Percentiles rank a stretch among this genome's conserved stretches.
These are phyloP conservation scores for Polyporus tsugae DNA, from an alignment of 1,284 basidiomycete genomes.

Conservation along the genomic window DNA sequence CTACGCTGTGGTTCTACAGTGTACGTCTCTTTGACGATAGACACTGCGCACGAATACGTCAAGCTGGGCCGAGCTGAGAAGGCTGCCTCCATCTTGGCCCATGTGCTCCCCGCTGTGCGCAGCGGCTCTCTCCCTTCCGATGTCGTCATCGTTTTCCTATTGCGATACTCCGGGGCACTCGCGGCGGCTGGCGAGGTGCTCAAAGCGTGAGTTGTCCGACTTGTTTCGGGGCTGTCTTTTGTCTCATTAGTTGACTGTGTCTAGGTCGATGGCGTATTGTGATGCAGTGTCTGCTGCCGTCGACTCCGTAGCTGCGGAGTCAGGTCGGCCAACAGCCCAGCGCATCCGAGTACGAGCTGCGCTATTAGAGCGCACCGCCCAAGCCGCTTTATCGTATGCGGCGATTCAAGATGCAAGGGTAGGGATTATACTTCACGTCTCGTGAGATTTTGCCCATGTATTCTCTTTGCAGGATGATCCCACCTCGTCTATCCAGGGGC, in stretches of 20 bases:
- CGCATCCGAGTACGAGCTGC: conserved; percentile 66
- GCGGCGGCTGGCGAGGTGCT: conserved; percentile 66
- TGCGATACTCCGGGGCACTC: conserved; percentile 74
- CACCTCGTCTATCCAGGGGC: conserved; percentile 62
- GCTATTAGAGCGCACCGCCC: conserved; percentile 71
- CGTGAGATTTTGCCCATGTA: conserved; percentile 10
- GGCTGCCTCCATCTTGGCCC: conserved; percentile 69
- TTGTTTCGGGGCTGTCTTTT: background rate
- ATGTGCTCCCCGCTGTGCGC: conserved; percentile 57
- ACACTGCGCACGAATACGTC: conserved; percentile 81
- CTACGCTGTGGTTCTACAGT: conserved; percentile 48
- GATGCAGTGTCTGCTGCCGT: conserved; percentile 62
- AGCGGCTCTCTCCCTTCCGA: conserved; percentile 55
- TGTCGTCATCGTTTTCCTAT: conserved; percentile 60
- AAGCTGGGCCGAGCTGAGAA: conserved; percentile 78
- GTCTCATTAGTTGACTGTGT: background rate
- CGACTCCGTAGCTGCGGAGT: conserved; percentile 53
- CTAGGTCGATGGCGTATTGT: conserved; percentile 62
- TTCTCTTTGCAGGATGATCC: conserved; percentile 66
- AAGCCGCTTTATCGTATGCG: conserved; percentile 74
- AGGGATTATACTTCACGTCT: conserved; percentile 23
- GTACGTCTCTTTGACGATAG: conserved; percentile 70
- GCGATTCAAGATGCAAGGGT: conserved; percentile 76
- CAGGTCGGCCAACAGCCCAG: conserved; percentile 57
- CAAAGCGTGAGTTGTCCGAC: conserved; percentile 61